Base-by-base conservation (phyloP, 2,329 filamentous ascomycete genomes). In the Pestalotiopsis sp. region DNA sequence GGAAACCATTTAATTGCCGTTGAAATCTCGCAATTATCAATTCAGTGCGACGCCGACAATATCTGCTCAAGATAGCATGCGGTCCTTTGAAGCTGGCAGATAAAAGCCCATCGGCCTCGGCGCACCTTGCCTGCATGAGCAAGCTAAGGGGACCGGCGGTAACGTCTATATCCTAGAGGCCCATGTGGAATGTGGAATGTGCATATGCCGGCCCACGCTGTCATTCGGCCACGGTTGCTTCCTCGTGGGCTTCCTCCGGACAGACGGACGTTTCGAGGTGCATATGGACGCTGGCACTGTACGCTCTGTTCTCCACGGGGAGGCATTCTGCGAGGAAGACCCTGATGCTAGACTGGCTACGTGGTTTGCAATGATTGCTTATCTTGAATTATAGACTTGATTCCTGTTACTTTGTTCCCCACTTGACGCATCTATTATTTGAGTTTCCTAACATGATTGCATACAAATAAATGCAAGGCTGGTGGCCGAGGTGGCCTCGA, bases 371-470 rank as follows among this genome's bases (percentile, higher is more conserved):
- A 13, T 59, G 27, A 59, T 59, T 59, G 57, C 57, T 27, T 36
- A 59, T 59, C 57, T 27, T 23, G 57, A 36, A 23, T 59, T 59
- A 59, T 59, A 59, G 57, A 59, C 27, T 59, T 59, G 14, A 52
- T 52, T 52, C 45, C 45, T 23, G 45, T 52, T 52, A 52, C 45
- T 11, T 52, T 52, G 45, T 12, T 52, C 45, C 20, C 45, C 45
- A 52, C 45, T 52, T 52, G 17, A 52, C 17, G 45, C 45, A 52
- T n/a, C 45, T 52, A 36, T 36, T 36, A 20, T n/a, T 52, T 52
- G 45, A 52, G 17, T 52, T 17, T 52, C 17, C 17, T 36, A 20
- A 36, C 31, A 9, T 40, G 59, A 17, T 9, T 20, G 59, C 59
- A 40, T 14, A 62, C n/a, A 31, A 36, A 36, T 27, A 38, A 27